Evolutionary conservation across 352 stramenopile genomes (phyloP).

Genomic region (Thalassiosira hispida): DNA sequence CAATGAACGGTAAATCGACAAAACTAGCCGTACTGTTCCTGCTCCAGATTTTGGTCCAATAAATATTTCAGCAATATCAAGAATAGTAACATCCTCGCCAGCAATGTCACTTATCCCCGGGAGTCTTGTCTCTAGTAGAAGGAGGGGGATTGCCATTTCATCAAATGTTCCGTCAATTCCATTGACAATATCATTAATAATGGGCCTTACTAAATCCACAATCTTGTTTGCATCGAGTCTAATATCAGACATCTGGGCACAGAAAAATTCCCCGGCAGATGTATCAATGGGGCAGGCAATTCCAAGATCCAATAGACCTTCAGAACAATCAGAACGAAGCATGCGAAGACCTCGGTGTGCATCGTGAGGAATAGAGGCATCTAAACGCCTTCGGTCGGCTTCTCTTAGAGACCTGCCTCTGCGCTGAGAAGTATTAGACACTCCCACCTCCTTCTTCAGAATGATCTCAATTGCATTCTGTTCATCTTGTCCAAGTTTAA

Average conservation of each 20-base stretch:
- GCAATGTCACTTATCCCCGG: not conserved
- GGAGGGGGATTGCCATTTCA: conserved; percentile 2
- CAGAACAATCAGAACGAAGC: not conserved
- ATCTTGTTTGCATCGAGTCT: not conserved
- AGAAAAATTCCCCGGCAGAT: not conserved
- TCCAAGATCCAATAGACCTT: not conserved
- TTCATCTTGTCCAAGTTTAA: not conserved
- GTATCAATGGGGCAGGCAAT: not conserved
- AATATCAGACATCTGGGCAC: not conserved
- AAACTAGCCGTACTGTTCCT: conserved; percentile 1
- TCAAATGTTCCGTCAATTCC: conserved; percentile 14
- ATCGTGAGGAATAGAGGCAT: not conserved
- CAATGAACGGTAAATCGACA: conserved; percentile 12
- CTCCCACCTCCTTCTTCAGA: not conserved
- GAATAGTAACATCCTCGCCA: not conserved
- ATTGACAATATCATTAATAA: not conserved
- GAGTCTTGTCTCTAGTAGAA: not conserved
- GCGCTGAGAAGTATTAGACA: not conserved
- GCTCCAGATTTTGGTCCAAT: no score
- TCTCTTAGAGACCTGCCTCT: not conserved
- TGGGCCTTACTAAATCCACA: not conserved
- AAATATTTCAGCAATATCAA: no score
- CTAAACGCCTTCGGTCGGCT: not conserved
- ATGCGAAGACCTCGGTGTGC: conserved; percentile 4
- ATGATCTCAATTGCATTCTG: conserved; percentile 2